phyloP scores from a whole-genome alignment of 2,329 filamentous ascomycete species.

The Fusarium sp. region DNA sequence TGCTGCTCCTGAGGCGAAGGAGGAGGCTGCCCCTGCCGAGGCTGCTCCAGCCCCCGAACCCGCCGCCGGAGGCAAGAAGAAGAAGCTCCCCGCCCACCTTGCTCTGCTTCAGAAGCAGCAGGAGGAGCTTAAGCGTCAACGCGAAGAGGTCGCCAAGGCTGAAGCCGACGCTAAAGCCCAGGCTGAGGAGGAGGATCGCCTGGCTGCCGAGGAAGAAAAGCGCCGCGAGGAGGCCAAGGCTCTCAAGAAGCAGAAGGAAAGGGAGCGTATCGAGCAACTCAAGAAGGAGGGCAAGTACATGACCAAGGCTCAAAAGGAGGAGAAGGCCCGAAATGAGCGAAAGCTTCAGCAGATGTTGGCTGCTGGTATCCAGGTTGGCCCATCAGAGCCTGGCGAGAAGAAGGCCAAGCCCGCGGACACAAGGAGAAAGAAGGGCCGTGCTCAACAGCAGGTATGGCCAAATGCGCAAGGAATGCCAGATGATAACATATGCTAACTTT shows the following conservation, averaged over 20 bases:
- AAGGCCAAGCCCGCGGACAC: constrained; percentile 85
- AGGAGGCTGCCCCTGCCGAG: constrained; percentile 64
- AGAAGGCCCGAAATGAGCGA: constrained; percentile 82
- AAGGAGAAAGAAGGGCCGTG: constrained; percentile 82
- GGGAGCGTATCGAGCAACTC: constrained; percentile 86
- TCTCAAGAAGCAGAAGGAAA: constrained; percentile 87
- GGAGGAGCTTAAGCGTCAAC: constrained; percentile 76
- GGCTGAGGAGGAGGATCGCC: constrained; percentile 75
- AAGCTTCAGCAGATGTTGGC: constrained; percentile 90
- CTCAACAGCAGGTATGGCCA: constrained; percentile 66
- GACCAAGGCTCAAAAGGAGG: constrained; percentile 88
- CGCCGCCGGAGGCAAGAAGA: constrained; percentile 77
- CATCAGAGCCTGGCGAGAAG: constrained; percentile 69
- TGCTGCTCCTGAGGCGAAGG: constrained; percentile 73
- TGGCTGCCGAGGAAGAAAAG: constrained; percentile 77
- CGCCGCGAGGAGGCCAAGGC: constrained; percentile 80
- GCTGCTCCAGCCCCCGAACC: constrained; percentile 50
- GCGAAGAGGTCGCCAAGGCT: constrained; percentile 76
- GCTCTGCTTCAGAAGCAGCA: constrained; percentile 85
- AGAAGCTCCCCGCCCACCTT: constrained; percentile 87
- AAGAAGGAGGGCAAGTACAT: constrained; percentile 91
- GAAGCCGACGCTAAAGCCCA: constrained; percentile 75
- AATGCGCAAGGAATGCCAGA: background rate
- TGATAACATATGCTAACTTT: constrained; percentile 24
- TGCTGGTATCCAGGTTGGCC: constrained; percentile 80